Conservation (phyloP, 1,284 basidiomycete genomes). For the Hemileia vastatrix region DNA sequence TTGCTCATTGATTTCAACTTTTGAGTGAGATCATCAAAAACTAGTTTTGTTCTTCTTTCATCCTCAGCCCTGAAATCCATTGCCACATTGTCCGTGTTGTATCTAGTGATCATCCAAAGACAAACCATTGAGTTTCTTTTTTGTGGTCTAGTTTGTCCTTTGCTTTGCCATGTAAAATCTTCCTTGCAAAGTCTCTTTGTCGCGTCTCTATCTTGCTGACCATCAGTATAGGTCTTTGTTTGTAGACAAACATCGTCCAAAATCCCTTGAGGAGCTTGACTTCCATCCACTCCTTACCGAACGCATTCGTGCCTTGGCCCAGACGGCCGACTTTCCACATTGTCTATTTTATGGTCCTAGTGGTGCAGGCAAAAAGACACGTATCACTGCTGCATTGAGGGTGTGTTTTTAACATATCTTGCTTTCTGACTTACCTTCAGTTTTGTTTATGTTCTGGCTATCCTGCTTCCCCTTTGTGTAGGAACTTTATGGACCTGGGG, state of each 20-base stretch:
- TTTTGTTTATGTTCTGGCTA: background rate
- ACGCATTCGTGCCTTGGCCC: slow-evolving; percentile 32
- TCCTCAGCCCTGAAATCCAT: no score
- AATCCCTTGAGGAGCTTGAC: slow-evolving; percentile 8
- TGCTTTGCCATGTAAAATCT: no score
- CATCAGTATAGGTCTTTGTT: slow-evolving; percentile 24
- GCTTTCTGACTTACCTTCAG: no score
- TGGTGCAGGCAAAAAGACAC: slow-evolving; percentile 95
- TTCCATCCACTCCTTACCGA: slow-evolving; percentile 7
- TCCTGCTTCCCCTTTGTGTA: slow-evolving; percentile 59
- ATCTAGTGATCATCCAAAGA: no score
- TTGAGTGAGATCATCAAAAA: no score
- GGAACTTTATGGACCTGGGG: slow-evolving; percentile 82
- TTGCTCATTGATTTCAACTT: no score
- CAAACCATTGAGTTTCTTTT: no score
- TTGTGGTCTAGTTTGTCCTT: no score
- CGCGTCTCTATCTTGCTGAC: no score
- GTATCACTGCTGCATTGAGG: slow-evolving; percentile 53
- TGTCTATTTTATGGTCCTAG: slow-evolving; percentile 96
- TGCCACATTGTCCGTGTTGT: no score
- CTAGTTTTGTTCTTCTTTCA: no score
- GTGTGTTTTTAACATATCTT: slow-evolving; percentile 3
- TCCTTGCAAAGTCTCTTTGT: no score
- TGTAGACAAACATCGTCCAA: slow-evolving; percentile 21
- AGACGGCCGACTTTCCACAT: slow-evolving; percentile 84